Evolutionary conservation across 441 rosid genomes (phyloP).

Genomic region (Gossypium gossypioides): DNA sequence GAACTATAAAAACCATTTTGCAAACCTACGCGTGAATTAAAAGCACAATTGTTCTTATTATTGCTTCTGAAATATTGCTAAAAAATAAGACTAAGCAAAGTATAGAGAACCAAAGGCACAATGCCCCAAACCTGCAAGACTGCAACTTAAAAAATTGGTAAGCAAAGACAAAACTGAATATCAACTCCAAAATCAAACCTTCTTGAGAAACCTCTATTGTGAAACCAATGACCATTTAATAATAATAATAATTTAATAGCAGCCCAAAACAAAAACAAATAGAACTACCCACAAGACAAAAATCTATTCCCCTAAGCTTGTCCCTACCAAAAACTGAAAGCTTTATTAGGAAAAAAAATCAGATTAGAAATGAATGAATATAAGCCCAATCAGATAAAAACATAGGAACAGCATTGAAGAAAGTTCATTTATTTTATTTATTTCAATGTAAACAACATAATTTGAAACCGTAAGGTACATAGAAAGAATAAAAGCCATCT

Average conservation of each 20-base stretch:
- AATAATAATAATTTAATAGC: constrained; percentile 12
- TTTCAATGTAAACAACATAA: constrained; percentile 12
- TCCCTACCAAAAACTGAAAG: constrained; percentile 33
- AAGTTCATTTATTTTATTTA: background rate
- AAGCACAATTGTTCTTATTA: constrained; percentile 2
- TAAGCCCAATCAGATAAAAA: constrained; percentile 51
- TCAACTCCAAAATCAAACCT: constrained; percentile 19
- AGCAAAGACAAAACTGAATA: constrained; percentile 29
- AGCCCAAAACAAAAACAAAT: constrained; percentile 9
- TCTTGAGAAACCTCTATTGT: constrained; percentile 26
- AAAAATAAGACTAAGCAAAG: constrained; percentile 10
- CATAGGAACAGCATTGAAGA: constrained; percentile 26
- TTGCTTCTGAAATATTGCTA: constrained; percentile 8
- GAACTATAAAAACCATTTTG: background rate
- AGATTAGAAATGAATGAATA: constrained; percentile 29
- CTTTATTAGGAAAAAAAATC: constrained; percentile 16
- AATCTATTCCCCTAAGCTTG: constrained; percentile 38
- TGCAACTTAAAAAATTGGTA: constrained; percentile 15
- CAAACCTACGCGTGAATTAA: background rate
- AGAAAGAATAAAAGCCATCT: constrained; percentile 27
- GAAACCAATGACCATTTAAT: constrained; percentile 25
- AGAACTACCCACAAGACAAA: constrained; percentile 50
- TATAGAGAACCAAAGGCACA: constrained; percentile 14
- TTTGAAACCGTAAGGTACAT: constrained; percentile 19
- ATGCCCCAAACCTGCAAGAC: constrained; percentile 16